A percentile compares a stretch with the other conserved stretches of the same genome.
phyloP scores from a whole-genome alignment of 1,284 basidiomycete genomes.

The Meira nashicola region DNA sequence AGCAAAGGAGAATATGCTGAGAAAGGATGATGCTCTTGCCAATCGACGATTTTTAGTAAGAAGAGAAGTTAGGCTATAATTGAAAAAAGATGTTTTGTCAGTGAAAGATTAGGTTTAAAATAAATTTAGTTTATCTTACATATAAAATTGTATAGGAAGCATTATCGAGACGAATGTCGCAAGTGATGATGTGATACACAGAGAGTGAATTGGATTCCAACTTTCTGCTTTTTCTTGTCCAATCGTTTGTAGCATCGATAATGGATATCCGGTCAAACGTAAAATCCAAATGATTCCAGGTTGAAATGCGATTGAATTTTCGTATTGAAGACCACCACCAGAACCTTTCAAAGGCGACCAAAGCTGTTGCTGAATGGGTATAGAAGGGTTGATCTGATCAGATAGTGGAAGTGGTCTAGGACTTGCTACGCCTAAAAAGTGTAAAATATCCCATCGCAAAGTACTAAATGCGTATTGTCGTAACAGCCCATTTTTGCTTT shows the following conservation, averaged over 20 bases:
- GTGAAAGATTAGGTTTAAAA: background rate
- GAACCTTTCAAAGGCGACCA: background rate
- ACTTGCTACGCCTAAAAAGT: conserved; percentile 59
- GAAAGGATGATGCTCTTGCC: conserved; percentile 62
- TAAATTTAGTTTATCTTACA: conserved; percentile 47
- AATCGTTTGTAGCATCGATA: background rate
- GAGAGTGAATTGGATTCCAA: conserved; percentile 29
- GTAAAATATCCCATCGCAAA: conserved; percentile 84
- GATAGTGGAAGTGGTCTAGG: conserved; percentile 12
- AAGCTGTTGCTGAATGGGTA: background rate
- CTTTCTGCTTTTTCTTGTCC: background rate
- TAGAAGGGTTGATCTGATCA: background rate
- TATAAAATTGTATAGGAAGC: conserved; percentile 62
- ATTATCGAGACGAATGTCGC: conserved; percentile 53
- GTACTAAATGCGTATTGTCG: conserved; percentile 27
- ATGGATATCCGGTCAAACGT: conserved; percentile 19
- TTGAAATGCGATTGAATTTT: conserved; percentile 84
- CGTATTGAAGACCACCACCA: conserved; percentile 63
- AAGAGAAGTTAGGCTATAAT: conserved; percentile 45
- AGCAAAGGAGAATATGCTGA: conserved; percentile 76
- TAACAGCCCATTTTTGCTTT: conserved; percentile 7
- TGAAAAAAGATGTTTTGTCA: background rate
- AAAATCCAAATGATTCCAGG: conserved; percentile 58
- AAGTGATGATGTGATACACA: conserved; percentile 21
- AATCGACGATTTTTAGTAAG: conserved; percentile 57